Conservation (phyloP, 2,329 filamentous ascomycete genomes). For the Phyllosticta citriasiana region DNA sequence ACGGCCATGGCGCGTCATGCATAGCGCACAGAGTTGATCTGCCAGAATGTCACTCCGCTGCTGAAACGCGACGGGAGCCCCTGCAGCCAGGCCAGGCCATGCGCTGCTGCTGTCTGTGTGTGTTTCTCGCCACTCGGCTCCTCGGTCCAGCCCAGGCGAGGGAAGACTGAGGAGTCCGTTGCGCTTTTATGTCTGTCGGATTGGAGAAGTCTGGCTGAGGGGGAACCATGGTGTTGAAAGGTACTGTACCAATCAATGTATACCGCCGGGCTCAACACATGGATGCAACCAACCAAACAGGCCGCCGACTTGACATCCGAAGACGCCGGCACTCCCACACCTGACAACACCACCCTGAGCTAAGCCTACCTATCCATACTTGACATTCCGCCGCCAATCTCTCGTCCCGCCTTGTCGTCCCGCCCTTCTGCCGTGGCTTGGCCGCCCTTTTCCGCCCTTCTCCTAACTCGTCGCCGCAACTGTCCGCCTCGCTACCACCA, state of each 20-base stretch:
- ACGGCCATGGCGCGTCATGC: not conserved
- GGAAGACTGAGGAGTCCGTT: no score
- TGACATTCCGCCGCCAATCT: slow-evolving; percentile 9
- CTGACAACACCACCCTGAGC: slow-evolving; percentile 7
- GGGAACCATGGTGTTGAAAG: no score
- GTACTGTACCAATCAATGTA: no score
- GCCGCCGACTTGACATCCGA: not conserved
- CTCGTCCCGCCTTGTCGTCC: slow-evolving; percentile 9
- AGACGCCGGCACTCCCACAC: slow-evolving; percentile 7
- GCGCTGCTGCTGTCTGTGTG: no score
- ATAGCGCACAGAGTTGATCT: not conserved
- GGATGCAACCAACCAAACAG: no score
- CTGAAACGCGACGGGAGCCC: slow-evolving; percentile 4
- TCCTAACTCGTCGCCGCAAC: slow-evolving; percentile 18
- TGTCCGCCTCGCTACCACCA: not conserved
- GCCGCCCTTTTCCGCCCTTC: slow-evolving; percentile 10
- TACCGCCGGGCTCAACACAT: no score
- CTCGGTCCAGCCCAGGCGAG: no score
- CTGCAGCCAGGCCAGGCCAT: not conserved
- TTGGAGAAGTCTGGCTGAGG: no score
- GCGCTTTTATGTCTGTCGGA: no score
- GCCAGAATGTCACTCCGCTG: not conserved
- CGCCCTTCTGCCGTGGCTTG: slow-evolving; percentile 14
- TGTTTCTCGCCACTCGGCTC: no score
- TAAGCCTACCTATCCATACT: not conserved